Evolutionary conservation across 495 filamentous ascomycete species (phyloP).

Genomic region (Penicillium psychrofluorescens): DNA sequence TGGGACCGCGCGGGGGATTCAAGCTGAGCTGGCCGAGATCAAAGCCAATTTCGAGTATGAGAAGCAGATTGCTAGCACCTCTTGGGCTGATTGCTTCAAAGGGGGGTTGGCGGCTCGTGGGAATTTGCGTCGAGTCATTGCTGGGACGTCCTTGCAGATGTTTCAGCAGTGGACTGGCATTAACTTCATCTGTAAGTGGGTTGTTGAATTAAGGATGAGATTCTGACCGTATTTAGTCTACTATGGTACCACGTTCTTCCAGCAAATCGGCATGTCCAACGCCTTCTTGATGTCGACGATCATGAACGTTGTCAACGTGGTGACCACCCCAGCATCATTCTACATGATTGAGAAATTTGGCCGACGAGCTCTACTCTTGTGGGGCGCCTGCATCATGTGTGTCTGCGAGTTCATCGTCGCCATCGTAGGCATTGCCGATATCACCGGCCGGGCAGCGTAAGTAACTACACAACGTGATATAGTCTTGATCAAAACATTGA

Average conservation of each 20-base stretch:
- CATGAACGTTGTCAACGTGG: constrained; percentile 61
- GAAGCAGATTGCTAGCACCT: constrained; percentile 41
- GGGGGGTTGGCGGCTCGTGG: constrained; percentile 42
- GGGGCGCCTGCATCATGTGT: constrained; percentile 56
- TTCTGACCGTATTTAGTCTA: constrained; percentile 36
- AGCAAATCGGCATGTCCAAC: constrained; percentile 53
- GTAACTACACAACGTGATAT: neutral
- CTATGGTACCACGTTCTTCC: constrained; percentile 63
- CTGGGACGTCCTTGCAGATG: constrained; percentile 63
- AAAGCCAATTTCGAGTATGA: constrained; percentile 65
- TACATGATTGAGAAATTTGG: constrained; percentile 68
- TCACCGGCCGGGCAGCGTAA: constrained; percentile 19
- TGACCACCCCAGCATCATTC: constrained; percentile 60
- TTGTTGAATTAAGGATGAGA: constrained; percentile 30
- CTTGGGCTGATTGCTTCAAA: constrained; percentile 55
- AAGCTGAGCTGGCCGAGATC: constrained; percentile 65
- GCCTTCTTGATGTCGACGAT: constrained; percentile 61
- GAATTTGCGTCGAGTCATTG: constrained; percentile 58
- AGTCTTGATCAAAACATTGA: neutral
- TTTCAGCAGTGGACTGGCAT: constrained; percentile 74
- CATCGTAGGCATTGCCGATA: constrained; percentile 45
- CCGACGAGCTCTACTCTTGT: constrained; percentile 66
- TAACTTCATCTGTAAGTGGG: constrained; percentile 52
- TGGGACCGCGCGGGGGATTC: constrained; percentile 50
- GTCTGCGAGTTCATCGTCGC: constrained; percentile 55